Base-by-base conservation (phyloP, 2,329 filamentous ascomycete genomes). In the Immersiporthe knoxdaviesiana region DNA sequence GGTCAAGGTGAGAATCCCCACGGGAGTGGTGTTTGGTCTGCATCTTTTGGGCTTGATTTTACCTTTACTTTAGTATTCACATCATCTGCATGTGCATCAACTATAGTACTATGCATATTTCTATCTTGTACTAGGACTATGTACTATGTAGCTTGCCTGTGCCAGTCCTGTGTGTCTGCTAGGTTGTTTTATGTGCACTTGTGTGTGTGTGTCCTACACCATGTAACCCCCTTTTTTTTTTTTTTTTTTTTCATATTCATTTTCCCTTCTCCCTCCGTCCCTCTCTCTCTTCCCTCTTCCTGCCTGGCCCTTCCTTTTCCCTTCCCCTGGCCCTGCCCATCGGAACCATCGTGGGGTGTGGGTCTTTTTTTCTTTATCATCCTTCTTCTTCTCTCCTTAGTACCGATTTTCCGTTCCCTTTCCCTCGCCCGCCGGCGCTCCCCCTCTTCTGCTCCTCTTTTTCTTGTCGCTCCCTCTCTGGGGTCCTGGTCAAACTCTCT, bases 371-470 rank as follows among this genome's bases (percentile, higher is more conserved):
- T 21, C n/a, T 47, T 47, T 44, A 24, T 27, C 59, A 39, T 44
- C 59, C 59, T 37, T 62, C 39, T 30, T 27, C 16, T 62, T 44
- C n/a, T 44, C 35, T n/a, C n/a, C n/a, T n/a, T n/a, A n/a, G n/a
- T 44, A 37, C 39, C 59, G 59, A 16, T 37, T 39, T 37, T 27
- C 59, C 39, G 35, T 62, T 32, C 35, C 16, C 30, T n/a, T 14
- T 24, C 32, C 35, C 58, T 35, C 58, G 18, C n/a, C 11, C 24
- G n/a, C n/a, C n/a, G n/a, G n/a, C n/a, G n/a, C n/a, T n/a, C n/a
- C n/a, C n/a, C n/a, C n/a, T n/a, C n/a, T 27, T 63, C 61, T 21
- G 39, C 39, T 50, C 27, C 27, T 39, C 39, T 39, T 63, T 63
- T 30, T 30, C 41, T 27, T 30, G 61, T 35, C 41, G 18, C 21